Conservation (phyloP, 805 yeast genomes). For the Candida dajiaensis region DNA sequence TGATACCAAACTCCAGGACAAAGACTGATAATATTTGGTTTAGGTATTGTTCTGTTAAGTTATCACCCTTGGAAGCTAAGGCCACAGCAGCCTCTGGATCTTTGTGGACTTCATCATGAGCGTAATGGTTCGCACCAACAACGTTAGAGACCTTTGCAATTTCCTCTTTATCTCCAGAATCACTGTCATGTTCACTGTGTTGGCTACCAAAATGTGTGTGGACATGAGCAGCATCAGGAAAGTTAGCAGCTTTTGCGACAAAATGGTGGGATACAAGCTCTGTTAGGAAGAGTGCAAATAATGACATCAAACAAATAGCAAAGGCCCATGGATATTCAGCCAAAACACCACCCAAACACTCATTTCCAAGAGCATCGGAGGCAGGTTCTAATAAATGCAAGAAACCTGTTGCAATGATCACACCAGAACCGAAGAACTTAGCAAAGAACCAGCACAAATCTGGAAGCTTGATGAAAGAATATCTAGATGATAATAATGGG, state of each 20-base stretch:
- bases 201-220: slow-evolving; percentile 52
- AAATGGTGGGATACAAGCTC: slow-evolving; percentile 42
- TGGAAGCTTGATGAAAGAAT: slow-evolving; percentile 54
- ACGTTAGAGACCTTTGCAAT: slow-evolving; percentile 10
- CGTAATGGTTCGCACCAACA: slow-evolving; percentile 33
- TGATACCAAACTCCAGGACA: slow-evolving; percentile 70
- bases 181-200: slow-evolving; percentile 15
- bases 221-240: slow-evolving; percentile 27
- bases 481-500: slow-evolving; percentile 56
- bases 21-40: slow-evolving; percentile 52
- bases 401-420: slow-evolving; percentile 76
- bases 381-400: slow-evolving; percentile 73
- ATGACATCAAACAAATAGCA: slow-evolving; percentile 43
- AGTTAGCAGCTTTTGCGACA: slow-evolving; percentile 29
- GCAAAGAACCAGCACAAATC: slow-evolving; percentile 59
- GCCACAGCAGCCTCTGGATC: slow-evolving; percentile 38
- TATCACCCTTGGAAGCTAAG: slow-evolving; percentile 26
- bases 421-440: slow-evolving; percentile 80
- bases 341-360: slow-evolving; percentile 59
- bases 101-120: slow-evolving; percentile 37
- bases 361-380: slow-evolving; percentile 44
- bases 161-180: slow-evolving; percentile 11
- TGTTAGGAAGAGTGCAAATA: slow-evolving; percentile 40
- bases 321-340: slow-evolving; percentile 51
- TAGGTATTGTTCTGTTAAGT: slow-evolving; percentile 39